These are phyloP conservation scores for Aspergillus brasiliensis DNA, from an alignment of 2,329 filamentous ascomycete genomes.

Conservation along the genomic window DNA sequence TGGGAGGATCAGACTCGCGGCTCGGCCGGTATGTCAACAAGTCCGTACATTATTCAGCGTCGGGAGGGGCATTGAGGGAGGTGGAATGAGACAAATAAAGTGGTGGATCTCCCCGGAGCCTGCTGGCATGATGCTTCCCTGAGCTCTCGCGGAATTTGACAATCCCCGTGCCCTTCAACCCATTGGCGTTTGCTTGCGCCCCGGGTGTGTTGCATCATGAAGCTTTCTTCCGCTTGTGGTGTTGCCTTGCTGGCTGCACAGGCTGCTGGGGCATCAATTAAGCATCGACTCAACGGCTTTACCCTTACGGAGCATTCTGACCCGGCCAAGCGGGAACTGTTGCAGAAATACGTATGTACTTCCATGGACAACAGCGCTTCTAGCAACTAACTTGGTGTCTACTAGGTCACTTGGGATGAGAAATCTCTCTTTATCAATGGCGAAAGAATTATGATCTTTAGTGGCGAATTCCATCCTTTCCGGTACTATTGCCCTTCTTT, in stretches of 20 bases:
- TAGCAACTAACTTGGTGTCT: background rate
- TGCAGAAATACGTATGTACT: slow-evolving; percentile 58
- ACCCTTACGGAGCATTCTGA: slow-evolving; percentile 46
- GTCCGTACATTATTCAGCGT: background rate
- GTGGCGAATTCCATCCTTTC: slow-evolving; percentile 73
- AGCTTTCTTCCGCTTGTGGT: slow-evolving; percentile 36
- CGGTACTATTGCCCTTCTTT: slow-evolving; percentile 37
- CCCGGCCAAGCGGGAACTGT: slow-evolving; percentile 47
- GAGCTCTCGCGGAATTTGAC: background rate
- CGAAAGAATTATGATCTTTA: slow-evolving; percentile 70
- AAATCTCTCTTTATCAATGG: slow-evolving; percentile 70
- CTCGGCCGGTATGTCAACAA: background rate
- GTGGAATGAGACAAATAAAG: background rate
- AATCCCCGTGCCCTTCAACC: background rate
- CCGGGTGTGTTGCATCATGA: slow-evolving; percentile 34
- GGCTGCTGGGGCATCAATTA: slow-evolving; percentile 51
- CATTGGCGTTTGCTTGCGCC: background rate
- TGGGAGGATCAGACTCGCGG: background rate
- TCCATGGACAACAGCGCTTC: background rate
- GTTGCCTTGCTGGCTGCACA: slow-evolving; percentile 47
- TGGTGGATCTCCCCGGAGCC: background rate
- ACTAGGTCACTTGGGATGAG: slow-evolving; percentile 68
- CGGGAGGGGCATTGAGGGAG: background rate
- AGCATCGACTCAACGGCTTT: slow-evolving; percentile 52
- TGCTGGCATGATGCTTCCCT: background rate